Conservation (phyloP, 441 rosid genomes). For the Populus hybrid region DNA sequence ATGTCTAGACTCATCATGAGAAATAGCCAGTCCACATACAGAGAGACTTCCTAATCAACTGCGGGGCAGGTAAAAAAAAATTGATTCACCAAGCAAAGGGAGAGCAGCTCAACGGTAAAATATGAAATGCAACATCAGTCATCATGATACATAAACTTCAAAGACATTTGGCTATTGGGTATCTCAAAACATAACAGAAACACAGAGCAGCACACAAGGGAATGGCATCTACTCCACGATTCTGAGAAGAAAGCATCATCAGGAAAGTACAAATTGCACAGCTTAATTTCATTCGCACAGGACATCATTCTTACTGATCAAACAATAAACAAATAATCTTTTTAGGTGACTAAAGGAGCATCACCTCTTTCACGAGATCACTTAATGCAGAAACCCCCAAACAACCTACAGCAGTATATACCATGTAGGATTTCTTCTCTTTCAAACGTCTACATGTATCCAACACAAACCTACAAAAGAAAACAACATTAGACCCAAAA, state of each 20-base stretch:
- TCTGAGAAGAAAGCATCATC: neutral
- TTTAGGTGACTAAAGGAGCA: neutral
- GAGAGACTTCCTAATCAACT: neutral
- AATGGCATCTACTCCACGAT: neutral
- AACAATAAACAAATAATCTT: neutral
- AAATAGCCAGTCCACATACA: neutral
- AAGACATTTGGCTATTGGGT: neutral
- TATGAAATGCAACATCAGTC: neutral
- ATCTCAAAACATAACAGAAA: conserved; percentile 5
- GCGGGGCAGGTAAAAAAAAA: neutral
- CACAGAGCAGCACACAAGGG: neutral
- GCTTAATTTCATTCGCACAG: neutral
- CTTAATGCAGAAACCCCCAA: conserved; percentile 65
- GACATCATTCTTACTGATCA: neutral
- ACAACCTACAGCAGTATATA: conserved; percentile 79
- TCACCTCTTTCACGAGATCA: conserved; percentile 77
- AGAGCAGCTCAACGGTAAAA: neutral
- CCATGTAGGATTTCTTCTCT: conserved; percentile 93
- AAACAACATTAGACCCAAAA: neutral
- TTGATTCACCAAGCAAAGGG: neutral
- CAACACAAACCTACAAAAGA: conserved; percentile 61
- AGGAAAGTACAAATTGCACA: neutral
- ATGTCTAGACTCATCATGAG: neutral
- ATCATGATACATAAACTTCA: neutral
- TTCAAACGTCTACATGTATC: conserved; percentile 73